A percentile compares a stretch with the other conserved stretches of the same genome.
Evolutionary conservation across 1,284 basidiomycete species (phyloP).

Genomic region (Austroboletus novae-zelandiae): DNA sequence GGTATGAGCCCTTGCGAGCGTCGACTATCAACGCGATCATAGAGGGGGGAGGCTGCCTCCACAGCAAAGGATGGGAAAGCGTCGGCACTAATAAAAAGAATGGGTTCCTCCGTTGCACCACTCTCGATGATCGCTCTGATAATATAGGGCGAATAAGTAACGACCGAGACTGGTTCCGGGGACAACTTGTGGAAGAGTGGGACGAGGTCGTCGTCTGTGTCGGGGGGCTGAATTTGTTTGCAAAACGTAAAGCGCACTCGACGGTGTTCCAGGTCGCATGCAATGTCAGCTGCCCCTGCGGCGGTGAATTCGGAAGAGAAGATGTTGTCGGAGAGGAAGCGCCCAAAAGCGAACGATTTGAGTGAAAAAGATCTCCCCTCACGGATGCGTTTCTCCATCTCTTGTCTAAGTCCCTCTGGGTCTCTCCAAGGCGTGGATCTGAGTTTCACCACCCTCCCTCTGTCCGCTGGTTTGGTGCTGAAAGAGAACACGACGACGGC

Average conservation of each 20-base stretch:
- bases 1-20: slow-evolving; percentile 30
- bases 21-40: slow-evolving; percentile 2
- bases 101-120: slow-evolving; percentile 6
- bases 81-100: slow-evolving; percentile 26
- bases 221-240: slow-evolving; percentile 16
- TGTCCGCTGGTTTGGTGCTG: slow-evolving; percentile 22
- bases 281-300: slow-evolving; percentile 30
- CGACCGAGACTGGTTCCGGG: slow-evolving; percentile 1
- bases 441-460: slow-evolving; percentile 23
- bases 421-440: slow-evolving; percentile 31
- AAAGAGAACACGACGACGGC: slow-evolving; percentile 16
- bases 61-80: slow-evolving; percentile 23
- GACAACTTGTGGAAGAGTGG: slow-evolving; percentile 6
- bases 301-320: slow-evolving; percentile 37
- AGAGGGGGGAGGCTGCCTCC: not conserved
- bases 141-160: slow-evolving; percentile 12
- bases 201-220: not conserved
- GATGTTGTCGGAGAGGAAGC: slow-evolving; percentile 32
- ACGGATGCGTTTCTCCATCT: slow-evolving; percentile 25
- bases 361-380: slow-evolving; percentile 26
- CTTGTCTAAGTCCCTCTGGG: slow-evolving; percentile 25
- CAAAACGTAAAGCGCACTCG: slow-evolving; percentile 29
- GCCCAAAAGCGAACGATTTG: slow-evolving; percentile 34
- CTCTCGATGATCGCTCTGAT: slow-evolving; percentile 18
- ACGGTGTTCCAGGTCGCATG: slow-evolving; percentile 32